Evolutionary conservation across 495 filamentous ascomycete species (phyloP).

Genomic region (Penicillium ochrochloron): DNA sequence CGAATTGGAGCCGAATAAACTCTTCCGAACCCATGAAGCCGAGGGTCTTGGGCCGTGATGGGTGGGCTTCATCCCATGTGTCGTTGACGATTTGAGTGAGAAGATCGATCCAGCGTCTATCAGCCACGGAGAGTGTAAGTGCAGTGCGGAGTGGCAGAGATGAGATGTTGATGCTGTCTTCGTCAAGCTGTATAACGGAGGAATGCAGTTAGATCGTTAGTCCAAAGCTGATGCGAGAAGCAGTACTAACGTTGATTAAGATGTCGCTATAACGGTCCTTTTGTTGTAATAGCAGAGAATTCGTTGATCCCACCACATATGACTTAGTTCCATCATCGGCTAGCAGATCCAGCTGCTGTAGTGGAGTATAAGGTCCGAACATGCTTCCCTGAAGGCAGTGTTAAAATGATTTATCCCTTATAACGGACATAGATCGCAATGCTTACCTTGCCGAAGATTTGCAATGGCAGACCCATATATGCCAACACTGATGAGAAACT

Average conservation of each 20-base stretch:
- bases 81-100: constrained; percentile 91
- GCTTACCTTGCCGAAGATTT: constrained; percentile 89
- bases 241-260: constrained; percentile 73
- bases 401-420: constrained; percentile 26
- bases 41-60: constrained; percentile 85
- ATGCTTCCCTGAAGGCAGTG: constrained; percentile 70
- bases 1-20: constrained; percentile 96
- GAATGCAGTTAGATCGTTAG: not conserved
- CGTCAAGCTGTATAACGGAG: constrained; percentile 67
- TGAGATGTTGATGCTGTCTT: constrained; percentile 81
- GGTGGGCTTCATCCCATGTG: constrained; percentile 94
- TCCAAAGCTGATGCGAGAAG: too few species aligned
- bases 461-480: constrained; percentile 93
- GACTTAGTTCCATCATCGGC: constrained; percentile 95
- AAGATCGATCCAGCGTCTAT: constrained; percentile 96
- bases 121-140: constrained; percentile 79
- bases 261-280: constrained; percentile 98
- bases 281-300: constrained; percentile 90
- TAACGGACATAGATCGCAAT: not conserved
- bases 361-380: constrained; percentile 94
- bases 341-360: constrained; percentile 93
- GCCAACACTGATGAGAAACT: constrained; percentile 61
- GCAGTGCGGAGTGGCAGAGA: constrained; percentile 78
- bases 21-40: constrained; percentile 97
- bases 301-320: constrained; percentile 96